These are phyloP conservation scores for Bipolaris sorokiniana DNA, from an alignment of 2,329 filamentous ascomycete species.

Conservation along the genomic window DNA sequence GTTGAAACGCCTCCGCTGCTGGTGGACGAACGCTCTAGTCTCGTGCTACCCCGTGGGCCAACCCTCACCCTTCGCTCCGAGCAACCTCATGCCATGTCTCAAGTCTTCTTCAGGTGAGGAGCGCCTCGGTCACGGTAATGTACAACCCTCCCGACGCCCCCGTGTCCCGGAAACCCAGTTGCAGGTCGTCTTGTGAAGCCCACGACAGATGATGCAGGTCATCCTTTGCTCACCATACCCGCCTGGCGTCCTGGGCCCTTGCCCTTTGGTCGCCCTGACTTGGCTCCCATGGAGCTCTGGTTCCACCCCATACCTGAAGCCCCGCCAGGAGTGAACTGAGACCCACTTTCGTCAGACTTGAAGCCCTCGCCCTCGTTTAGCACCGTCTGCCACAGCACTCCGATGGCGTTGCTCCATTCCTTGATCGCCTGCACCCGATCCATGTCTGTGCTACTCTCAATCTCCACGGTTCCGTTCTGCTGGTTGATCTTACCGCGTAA, in stretches of 20 bases:
- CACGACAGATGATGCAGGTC: slow-evolving; percentile 46
- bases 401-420: slow-evolving; percentile 74
- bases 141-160: slow-evolving; percentile 40
- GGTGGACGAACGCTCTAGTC: slow-evolving; percentile 38
- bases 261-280: slow-evolving; percentile 44
- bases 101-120: slow-evolving; percentile 37
- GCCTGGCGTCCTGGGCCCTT: slow-evolving; percentile 48
- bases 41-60: slow-evolving; percentile 40
- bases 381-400: slow-evolving; percentile 71
- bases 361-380: slow-evolving; percentile 81
- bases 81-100: slow-evolving; percentile 44
- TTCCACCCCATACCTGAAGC: slow-evolving; percentile 37
- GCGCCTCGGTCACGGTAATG: slow-evolving; percentile 42
- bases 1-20: slow-evolving; percentile 37
- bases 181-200: slow-evolving; percentile 42
- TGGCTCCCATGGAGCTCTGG: slow-evolving; percentile 38
- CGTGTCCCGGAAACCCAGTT: slow-evolving; percentile 38
- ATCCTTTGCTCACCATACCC: slow-evolving; percentile 48
- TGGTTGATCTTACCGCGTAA: slow-evolving; percentile 90
- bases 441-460: slow-evolving; percentile 74
- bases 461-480: slow-evolving; percentile 80
- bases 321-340: slow-evolving; percentile 43
- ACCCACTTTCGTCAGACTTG: slow-evolving; percentile 55
- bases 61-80: slow-evolving; percentile 28
- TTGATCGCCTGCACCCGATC: slow-evolving; percentile 76